Conservation (phyloP, 768 basidiomycete species). For the Galerina sulciceps region DNA sequence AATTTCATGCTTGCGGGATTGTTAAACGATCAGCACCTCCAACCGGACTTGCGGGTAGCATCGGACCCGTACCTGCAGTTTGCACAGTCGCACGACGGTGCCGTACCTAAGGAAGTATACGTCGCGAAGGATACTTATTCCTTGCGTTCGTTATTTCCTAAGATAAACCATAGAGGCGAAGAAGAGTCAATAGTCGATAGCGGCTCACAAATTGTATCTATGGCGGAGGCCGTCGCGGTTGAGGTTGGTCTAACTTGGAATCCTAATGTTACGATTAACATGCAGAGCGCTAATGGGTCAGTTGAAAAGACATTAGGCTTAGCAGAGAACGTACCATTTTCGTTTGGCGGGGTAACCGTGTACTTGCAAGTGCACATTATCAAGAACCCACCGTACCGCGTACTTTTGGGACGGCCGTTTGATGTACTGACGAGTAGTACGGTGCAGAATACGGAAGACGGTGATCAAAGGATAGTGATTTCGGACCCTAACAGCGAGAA, state of each 20-base stretch:
- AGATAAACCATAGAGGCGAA: slow-evolving; percentile 13
- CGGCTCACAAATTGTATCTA: slow-evolving; percentile 31
- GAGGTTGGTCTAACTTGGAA: slow-evolving; percentile 22
- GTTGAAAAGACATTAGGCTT: slow-evolving; percentile 26
- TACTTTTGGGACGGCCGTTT: slow-evolving; percentile 25
- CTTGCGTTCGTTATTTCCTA: slow-evolving; percentile 15
- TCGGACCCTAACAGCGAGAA: slow-evolving; percentile 17
- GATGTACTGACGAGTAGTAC: slow-evolving; percentile 17
- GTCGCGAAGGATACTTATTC: slow-evolving; percentile 23
- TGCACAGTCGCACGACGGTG: no score
- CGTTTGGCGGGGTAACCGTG: slow-evolving; percentile 23
- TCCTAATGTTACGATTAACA: slow-evolving; percentile 19
- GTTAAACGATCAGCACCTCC: background rate
- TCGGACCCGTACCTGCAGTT: background rate
- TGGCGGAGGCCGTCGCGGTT: slow-evolving; percentile 24
- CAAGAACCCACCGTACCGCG: slow-evolving; percentile 22
- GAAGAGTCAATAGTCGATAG: slow-evolving; percentile 24
- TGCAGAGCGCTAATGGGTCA: slow-evolving; percentile 27
- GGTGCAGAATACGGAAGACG: slow-evolving; percentile 16
- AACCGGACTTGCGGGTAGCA: background rate
- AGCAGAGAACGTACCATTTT: slow-evolving; percentile 25
- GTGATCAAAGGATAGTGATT: slow-evolving; percentile 20
- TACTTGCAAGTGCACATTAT: slow-evolving; percentile 34
- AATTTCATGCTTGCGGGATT: background rate
- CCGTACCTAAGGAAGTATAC: background rate